A percentile compares a stretch with the other conserved stretches of the same genome.
Conservation (phyloP, 805 yeast genomes). For the Huiozyma sinensis region DNA sequence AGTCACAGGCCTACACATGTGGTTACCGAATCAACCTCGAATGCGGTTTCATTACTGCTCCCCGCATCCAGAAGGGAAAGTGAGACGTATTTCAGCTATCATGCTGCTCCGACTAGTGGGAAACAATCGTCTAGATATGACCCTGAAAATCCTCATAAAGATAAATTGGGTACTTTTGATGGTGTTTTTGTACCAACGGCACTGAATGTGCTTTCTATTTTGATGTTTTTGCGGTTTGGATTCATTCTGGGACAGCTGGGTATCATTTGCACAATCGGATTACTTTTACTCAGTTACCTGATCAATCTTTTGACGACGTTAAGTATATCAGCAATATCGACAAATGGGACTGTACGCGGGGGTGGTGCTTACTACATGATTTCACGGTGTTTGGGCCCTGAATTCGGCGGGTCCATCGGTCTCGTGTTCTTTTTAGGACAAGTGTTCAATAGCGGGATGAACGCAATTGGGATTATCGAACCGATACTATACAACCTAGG, state of each 20-base stretch:
- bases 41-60: conserved; percentile 3
- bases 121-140: conserved; percentile 24
- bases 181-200: conserved; percentile 95
- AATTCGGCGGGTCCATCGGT: conserved; percentile 97
- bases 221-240: conserved; percentile 93
- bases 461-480: conserved; percentile 91
- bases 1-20: conserved; percentile 20
- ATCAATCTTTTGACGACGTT: conserved; percentile 79
- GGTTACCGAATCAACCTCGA: conserved; percentile 12
- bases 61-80: conserved; percentile 14
- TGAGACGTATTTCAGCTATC: conserved; percentile 24
- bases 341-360: conserved; percentile 94
- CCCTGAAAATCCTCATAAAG: conserved; percentile 23
- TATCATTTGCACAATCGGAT: conserved; percentile 57
- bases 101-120: conserved; percentile 16
- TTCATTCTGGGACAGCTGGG: conserved; percentile 95
- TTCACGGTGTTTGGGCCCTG: conserved; percentile 90
- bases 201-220: conserved; percentile 80
- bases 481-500: conserved; percentile 81
- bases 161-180: conserved; percentile 66
- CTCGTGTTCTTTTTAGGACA: conserved; percentile 91
- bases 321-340: conserved; percentile 89
- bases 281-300: conserved; percentile 62
- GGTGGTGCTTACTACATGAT: conserved; percentile 99
- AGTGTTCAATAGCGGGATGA: conserved; percentile 80